Base-by-base conservation (phyloP, 106 monocot species). In the Acanthochlamys bracteata region DNA sequence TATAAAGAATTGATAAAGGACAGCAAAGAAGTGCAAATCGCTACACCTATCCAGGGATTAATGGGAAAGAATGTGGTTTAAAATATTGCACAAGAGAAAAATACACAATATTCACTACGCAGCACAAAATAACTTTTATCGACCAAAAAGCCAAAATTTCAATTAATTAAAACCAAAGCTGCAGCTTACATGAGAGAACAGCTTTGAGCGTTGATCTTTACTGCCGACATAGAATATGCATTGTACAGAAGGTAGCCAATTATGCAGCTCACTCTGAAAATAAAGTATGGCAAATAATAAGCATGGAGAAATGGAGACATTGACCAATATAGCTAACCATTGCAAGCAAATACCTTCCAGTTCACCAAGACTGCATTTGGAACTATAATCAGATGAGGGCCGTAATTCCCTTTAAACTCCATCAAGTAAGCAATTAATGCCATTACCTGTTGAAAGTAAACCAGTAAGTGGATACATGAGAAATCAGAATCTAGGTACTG, bases 331-430 rank as follows among this genome's bases (percentile, higher is more conserved):
- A 51, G 13, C 51, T 52, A 67, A 66, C 21, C 17, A 55, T 16
- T 7, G 49, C 27, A 25, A 62, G 64, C 20, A 64, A 2, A 62
- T n/a, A 95, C 96, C 96, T 96, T 96, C 96, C 96, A 96, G 66
- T 91, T 96, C 14, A 96, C 85, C 66, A 96, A 71, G 61, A 96
- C 91, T 58, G 96, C 96, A 84, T 96, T 96, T 58, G 96, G 96
- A 60, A 91, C 96, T 69, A 96, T 91, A 59, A 96, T 96, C n/a
- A 96, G 88, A 79, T 96, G 96, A 12, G 96, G 96, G 12, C 96
- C 96, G 76, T 96, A 88, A 66, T 96, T 96, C 41, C 88, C 88
- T 77, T 96, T 96, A 72, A 91, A 96, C 69, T 96, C 96, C 91
- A 96, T 96, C 66, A 96, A 80, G 64, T 91, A 91, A n/a, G 96